Evolutionary conservation across 352 stramenopile genomes (phyloP), one percentile per base, ranked within the genome.

Genomic region (Aphanomyces astaci): DNA sequence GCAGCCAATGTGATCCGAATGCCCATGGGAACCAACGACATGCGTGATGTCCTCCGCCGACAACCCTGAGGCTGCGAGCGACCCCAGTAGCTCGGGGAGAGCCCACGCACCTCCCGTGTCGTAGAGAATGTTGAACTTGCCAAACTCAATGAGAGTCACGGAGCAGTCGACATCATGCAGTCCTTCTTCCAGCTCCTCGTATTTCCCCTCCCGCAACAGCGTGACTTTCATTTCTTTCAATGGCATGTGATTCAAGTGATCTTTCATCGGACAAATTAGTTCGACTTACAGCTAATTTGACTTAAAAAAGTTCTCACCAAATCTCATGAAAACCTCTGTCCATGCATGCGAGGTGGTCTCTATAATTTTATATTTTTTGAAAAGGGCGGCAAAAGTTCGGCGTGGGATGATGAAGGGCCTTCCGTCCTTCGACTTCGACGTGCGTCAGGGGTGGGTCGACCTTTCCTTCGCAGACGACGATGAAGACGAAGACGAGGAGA

Each of bases 1-100:
- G 17, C 62, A 56, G 4, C 62, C 62, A 22, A 59, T 52, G 33
- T 68, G 62, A 31, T 68, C 62, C 3, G 62, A 68, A 32, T 68
- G 62, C 11, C 62, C 62, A 49, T 68, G 62, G 3, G 62, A 62
- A 9, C 43, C 49, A 13, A 68, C 31, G 33, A 68, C 62, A 32
- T 59, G 62, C 11, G 43, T 48, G 27, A 68, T 68, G 22, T 68
- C 62, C 7, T 25, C 24, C 5, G 30, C 27, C 4, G 27, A 3
- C 5, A 68, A 9, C 11, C 7, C 43, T 10, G 33, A 24, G 3
- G 13, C n/a, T 15, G 15, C 62, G n/a, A 68, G 33, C 1, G 40
- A 59, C 17, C 40, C 28, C 2, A 43, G 19, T 3, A 68, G 62
- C 7, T 59, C 43, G 19, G 62, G 2, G 10, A 40, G 39, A n/a